Base-by-base conservation (phyloP, 176 grass and related monocot genomes). In the Eremochloa ophiuroides region DNA sequence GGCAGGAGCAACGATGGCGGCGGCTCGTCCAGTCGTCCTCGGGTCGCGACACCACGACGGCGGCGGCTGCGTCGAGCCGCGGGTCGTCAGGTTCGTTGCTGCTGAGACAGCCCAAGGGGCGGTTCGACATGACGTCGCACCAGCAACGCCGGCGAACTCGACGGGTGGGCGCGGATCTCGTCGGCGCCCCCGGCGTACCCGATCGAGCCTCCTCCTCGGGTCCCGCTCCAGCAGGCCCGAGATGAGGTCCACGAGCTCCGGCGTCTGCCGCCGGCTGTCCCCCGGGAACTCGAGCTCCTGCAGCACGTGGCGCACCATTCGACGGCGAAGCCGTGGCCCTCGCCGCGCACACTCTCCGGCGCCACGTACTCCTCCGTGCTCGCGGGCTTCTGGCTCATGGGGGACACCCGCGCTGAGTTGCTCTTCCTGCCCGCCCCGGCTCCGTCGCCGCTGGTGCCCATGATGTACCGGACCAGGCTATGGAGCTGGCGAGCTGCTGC, bases 301-400 rank as follows among this genome's bases (percentile, higher is more conserved):
- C 66, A 99, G 72, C 40, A 99, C 93, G 79, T 99, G 6, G 96
- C 89, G 93, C 96, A 99, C 96, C 96, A 99, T 86, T 99, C 96
- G 5, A 99, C 87, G 13, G 91, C 85, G 58, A 99, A 93, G n/a
- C 88, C 91, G 85, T 99, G 96, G 51, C 96, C 96, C 7, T 95
- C 91, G 40, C 96, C 91, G 44, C 91, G 80, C 48, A 99, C 85
- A 82, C 95, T 89, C 85, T 99, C 96, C 10, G 96, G 96, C 62
- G 96, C 77, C 59, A 99, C 93, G 79, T 99, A 99, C 73, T 99
- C 96, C 83, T 99, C 96, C 67, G 93, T 99, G 43, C 89, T 94
- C 11, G 85, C 28, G 20, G 77, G 72, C 47, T 69, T 91, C 64
- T 89, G 83, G 84, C 67, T 93, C 53, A 89, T 61, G n/a, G n/a